Evolutionary conservation across 352 stramenopile species (phyloP), one percentile per base, ranked within the genome.

Genomic region (Phytophthora pini): DNA sequence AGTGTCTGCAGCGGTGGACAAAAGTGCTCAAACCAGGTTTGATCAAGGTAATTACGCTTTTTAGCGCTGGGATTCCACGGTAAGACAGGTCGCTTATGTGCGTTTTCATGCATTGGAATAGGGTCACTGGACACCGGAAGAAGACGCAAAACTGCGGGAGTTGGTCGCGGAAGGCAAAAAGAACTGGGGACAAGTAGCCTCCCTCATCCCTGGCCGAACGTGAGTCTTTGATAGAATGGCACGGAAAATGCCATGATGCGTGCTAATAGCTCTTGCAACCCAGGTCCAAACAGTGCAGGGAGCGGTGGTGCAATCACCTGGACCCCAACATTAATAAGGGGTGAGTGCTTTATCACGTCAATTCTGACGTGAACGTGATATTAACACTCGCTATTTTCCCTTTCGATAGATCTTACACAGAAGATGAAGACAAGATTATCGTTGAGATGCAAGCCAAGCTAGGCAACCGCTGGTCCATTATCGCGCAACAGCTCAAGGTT

Each of bases 251-350:
- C 5, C 49, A 44, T 6, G 2, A 6, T 4, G 31, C 4, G 8
- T 71, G 32, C 44, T 70, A 63, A 77, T 69, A 2, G 15, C 64
- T 39, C 53, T 41, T 67, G 10, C 17, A 8, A 61, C 26, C 12
- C 45, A 97, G 89, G 13, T 95, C 91, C 20, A 98, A 98, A 77
- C 92, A 98, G 61, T 98, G 92, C 77, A 80, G 92, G 46, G 92
- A 98, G 31, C 84, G 92, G 6, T 98, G 92, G 92, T 96, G 86
- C 69, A 97, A 97, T 56, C 90, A 97, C 51, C 56, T 98, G 17
- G 89, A 98, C 60, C 92, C 92, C 10, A 94, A 94, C 65, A 97
- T 98, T 74, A 96, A 97, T 63, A 97, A 97, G 79, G 92, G 92
- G 79, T 94, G 65, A 47, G 86, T 70, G 20, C 50, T 12, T 11